Conservation (phyloP, 1,284 basidiomycete species). For the Ceratobasidium sp. region DNA sequence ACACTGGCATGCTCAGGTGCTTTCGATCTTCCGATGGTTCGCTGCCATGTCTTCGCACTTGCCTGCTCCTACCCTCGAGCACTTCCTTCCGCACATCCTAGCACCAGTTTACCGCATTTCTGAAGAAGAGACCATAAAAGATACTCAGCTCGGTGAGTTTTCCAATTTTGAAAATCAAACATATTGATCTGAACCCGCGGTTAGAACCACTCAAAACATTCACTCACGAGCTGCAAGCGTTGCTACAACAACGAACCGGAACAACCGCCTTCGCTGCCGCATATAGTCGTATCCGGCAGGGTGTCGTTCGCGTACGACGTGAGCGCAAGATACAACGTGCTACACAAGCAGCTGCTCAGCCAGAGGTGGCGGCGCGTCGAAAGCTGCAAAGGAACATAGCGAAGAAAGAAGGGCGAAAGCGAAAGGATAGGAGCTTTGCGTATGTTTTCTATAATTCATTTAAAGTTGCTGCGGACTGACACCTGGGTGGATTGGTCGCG, state of each 20-base stretch:
- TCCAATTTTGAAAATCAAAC: slow-evolving; percentile 7
- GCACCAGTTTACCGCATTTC: slow-evolving; percentile 87
- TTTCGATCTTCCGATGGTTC: slow-evolving; percentile 90
- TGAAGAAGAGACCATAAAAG: slow-evolving; percentile 84
- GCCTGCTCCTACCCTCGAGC: slow-evolving; percentile 65
- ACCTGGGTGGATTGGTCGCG: background rate
- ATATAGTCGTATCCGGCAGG: slow-evolving; percentile 84
- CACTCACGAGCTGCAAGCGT: slow-evolving; percentile 86
- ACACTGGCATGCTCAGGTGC: slow-evolving; percentile 82
- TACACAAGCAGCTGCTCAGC: slow-evolving; percentile 74
- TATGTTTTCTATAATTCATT: slow-evolving; percentile 49
- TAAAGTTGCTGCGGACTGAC: background rate
- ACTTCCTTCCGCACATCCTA: slow-evolving; percentile 85
- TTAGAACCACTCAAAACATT: slow-evolving; percentile 86
- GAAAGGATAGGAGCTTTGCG: slow-evolving; percentile 64
- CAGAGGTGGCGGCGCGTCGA: slow-evolving; percentile 79
- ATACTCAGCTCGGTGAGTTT: slow-evolving; percentile 78
- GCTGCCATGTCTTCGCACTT: slow-evolving; percentile 87
- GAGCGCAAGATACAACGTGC: slow-evolving; percentile 76
- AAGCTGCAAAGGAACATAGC: slow-evolving; percentile 72
- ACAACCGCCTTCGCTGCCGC: slow-evolving; percentile 79
- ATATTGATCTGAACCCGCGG: background rate
- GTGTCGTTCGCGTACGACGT: slow-evolving; percentile 72
- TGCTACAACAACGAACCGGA: slow-evolving; percentile 88
- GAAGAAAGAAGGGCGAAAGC: slow-evolving; percentile 85